Conservation (phyloP, 208 protist genomes). For the Leishmania major region DNA sequence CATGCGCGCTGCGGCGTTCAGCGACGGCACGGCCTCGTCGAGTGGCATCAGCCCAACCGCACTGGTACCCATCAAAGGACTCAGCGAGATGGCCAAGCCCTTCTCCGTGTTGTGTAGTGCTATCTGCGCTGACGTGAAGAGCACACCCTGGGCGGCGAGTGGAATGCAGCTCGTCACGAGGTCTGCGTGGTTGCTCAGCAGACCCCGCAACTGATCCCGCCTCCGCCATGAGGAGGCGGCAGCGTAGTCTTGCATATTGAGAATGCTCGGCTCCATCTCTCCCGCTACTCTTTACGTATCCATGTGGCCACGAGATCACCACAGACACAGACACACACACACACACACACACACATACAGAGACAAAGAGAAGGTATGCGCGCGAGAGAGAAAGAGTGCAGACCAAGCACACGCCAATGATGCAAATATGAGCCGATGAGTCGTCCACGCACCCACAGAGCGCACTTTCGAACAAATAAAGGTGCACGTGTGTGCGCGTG, state of each 20-base stretch:
- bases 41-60: slow-evolving; percentile 70
- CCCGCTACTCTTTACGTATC: background rate
- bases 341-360: background rate
- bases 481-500: background rate
- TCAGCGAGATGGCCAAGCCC: slow-evolving; percentile 64
- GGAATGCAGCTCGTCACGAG: slow-evolving; percentile 46
- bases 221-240: slow-evolving; percentile 69
- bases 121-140: slow-evolving; percentile 64
- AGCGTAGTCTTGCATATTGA: slow-evolving; percentile 67
- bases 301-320: background rate
- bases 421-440: background rate
- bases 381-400: no score
- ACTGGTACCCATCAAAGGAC: slow-evolving; percentile 51
- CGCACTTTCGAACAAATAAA: background rate
- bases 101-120: slow-evolving; percentile 66
- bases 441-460: background rate
- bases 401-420: background rate
- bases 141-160: slow-evolving; percentile 45
- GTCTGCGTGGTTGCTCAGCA: slow-evolving; percentile 78
- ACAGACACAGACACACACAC: background rate
- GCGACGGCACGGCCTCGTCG: slow-evolving; percentile 30
- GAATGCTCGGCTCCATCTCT: slow-evolving; percentile 66
- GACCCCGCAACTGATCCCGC: slow-evolving; percentile 77
- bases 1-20: slow-evolving; percentile 54
- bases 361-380: background rate